These are phyloP conservation scores for Petunia axillaris DNA, from an alignment of 257 asterid genomes.

Conservation along the genomic window DNA sequence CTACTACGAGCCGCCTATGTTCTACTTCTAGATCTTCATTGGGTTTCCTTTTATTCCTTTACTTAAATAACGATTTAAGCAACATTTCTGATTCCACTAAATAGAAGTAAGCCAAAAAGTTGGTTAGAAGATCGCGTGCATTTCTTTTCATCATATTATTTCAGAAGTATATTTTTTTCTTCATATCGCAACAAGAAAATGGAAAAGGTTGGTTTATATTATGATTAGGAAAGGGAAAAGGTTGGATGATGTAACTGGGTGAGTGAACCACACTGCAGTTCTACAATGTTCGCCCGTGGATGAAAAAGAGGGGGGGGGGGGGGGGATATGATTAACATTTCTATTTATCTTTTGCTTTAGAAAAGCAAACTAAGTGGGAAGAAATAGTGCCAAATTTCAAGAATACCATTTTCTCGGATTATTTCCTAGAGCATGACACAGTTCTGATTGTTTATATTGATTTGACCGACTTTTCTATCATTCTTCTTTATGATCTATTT, in stretches of 20 bases:
- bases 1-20: not conserved
- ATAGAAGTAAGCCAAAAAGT: slow-evolving; percentile 1
- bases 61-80: not conserved
- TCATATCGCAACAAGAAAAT: not conserved
- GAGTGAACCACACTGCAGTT: not conserved
- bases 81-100: slow-evolving; percentile 2
- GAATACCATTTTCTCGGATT: slow-evolving; percentile 15
- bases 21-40: not conserved
- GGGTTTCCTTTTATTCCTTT: not conserved
- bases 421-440: slow-evolving; percentile 20
- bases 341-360: not conserved
- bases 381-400: not conserved
- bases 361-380: not conserved
- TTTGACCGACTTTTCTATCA: not conserved
- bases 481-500: not conserved
- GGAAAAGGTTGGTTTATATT: not conserved
- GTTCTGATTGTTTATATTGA: not conserved
- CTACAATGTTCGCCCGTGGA: not conserved
- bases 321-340: not conserved
- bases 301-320: slow-evolving; percentile 13
- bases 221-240: not conserved
- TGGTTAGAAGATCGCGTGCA: not conserved
- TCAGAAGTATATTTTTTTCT: not conserved
- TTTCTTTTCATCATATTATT: not conserved
- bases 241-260: not conserved